Base-by-base conservation (phyloP, 495 filamentous ascomycete species). In the Penicillium maclennaniae region DNA sequence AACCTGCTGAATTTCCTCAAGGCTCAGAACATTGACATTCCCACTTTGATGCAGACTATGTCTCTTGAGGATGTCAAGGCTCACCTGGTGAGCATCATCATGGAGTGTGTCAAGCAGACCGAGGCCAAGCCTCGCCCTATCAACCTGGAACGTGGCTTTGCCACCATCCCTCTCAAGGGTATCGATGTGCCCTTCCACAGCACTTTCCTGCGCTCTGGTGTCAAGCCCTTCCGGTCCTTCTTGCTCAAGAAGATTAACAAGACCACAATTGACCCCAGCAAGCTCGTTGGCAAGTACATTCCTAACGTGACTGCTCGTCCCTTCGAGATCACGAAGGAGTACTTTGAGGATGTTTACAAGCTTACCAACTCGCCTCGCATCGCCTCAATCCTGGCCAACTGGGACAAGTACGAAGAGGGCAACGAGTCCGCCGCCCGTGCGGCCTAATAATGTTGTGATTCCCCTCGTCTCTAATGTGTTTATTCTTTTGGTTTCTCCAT, bases 131-230 rank as follows among this genome's bases (percentile, higher is more conserved):
- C 92, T 3, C 82, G 81, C 61, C 93, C 92, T 7, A 78, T 97
- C 48, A 81, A 89, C 23, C 83, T 98, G 39, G 83, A 97, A 74
- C 90, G 93, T 59, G 93, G 93, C 37, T 96, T 96, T 61, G 93
- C 93, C 43, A 97, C 93, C 27, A 97, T 97, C 62, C 93, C 93
- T 38, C 88, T 98, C 52, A 86, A 85, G 69, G 93, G 93, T 53
- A 98, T 98, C 66, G 93, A 98, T 61, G 93, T 98, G 55, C 93
- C 93, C 47, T 98, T 98, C 87, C 93, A 98, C 78, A 91, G 87
- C 59, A 98, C 95, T 39, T 98, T 97, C 82, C 75, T 98, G 70
- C 87, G 93, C 17, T 95, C 89, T 19, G 93, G 93, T 61, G 93
- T 98, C 69, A 98, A 98, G 77, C 93, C 93, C 39, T 98, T 98